phyloP scores from a whole-genome alignment of 345 rosid genomes.

The Adansonia digitata region DNA sequence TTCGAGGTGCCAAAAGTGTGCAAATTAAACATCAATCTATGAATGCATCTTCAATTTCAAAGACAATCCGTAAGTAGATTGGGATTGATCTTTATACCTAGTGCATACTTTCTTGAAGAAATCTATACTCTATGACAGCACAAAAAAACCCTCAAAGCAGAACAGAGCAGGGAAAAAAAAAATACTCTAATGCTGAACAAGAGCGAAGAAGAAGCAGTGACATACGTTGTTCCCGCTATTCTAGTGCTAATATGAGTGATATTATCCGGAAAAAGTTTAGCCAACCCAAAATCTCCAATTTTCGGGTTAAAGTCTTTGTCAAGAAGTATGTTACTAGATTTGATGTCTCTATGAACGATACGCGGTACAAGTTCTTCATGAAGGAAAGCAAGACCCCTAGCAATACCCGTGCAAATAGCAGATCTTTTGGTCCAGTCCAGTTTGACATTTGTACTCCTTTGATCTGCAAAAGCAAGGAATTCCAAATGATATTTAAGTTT shows the following conservation, averaged over 20 bases:
- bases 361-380: constrained; percentile 80
- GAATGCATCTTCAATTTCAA: background rate
- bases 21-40: background rate
- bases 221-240: constrained; percentile 95
- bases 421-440: constrained; percentile 78
- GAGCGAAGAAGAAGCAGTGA: background rate
- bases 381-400: constrained; percentile 76
- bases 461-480: constrained; percentile 34
- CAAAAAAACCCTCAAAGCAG: background rate
- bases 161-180: background rate
- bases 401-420: constrained; percentile 76
- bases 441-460: constrained; percentile 32
- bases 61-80: background rate
- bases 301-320: constrained; percentile 74
- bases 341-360: constrained; percentile 93
- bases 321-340: constrained; percentile 90
- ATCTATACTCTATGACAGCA: background rate
- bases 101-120: background rate
- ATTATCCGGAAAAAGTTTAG: constrained; percentile 90
- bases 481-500: background rate
- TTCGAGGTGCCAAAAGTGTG: background rate
- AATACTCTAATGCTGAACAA: background rate
- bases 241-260: constrained; percentile 94
- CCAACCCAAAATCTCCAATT: constrained; percentile 96
- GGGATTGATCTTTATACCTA: background rate